Conservation (phyloP, 352 stramenopile genomes). For the Pythium monospermum region DNA sequence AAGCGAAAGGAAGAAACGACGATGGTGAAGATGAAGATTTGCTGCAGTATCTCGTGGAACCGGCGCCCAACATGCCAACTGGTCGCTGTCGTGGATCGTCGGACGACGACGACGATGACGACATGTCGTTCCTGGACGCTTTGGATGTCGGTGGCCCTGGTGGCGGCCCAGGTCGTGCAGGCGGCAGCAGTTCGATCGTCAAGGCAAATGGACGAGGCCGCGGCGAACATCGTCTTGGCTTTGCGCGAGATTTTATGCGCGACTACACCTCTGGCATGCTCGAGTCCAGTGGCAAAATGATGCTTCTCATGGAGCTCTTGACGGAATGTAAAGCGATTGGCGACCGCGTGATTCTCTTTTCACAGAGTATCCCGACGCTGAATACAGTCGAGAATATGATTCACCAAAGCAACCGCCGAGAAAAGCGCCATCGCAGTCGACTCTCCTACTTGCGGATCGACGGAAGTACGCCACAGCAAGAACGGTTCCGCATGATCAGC, state of each 20-base stretch:
- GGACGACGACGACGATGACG: slow-evolving; percentile 37
- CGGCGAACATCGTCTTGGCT: slow-evolving; percentile 56
- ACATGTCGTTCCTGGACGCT: slow-evolving; percentile 29
- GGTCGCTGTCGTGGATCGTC: not conserved
- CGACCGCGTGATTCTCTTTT: slow-evolving; percentile 88
- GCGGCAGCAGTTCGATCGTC: not conserved
- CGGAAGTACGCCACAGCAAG: slow-evolving; percentile 69
- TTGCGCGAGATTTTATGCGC: slow-evolving; percentile 57
- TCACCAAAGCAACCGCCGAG: slow-evolving; percentile 44
- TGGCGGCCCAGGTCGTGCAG: not conserved
- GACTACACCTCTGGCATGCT: slow-evolving; percentile 50
- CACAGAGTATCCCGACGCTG: slow-evolving; percentile 84
- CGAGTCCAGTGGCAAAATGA: slow-evolving; percentile 83
- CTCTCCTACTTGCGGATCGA: slow-evolving; percentile 77
- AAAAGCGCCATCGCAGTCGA: slow-evolving; percentile 39
- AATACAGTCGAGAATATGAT: slow-evolving; percentile 79
- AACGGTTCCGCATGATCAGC: slow-evolving; percentile 73
- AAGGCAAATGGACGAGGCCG: not conserved
- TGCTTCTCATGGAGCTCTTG: slow-evolving; percentile 81
- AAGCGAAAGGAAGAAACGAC: slow-evolving; percentile 1
- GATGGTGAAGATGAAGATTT: slow-evolving; percentile 55
- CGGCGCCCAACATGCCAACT: not conserved
- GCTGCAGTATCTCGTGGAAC: slow-evolving; percentile 23
- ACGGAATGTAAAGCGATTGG: slow-evolving; percentile 55
- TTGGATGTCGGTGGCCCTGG: slow-evolving; percentile 14